Evolutionary conservation across 1,284 basidiomycete species (phyloP), one percentile per base, ranked within the genome.

Genomic region (Xerocomus nothofagi): DNA sequence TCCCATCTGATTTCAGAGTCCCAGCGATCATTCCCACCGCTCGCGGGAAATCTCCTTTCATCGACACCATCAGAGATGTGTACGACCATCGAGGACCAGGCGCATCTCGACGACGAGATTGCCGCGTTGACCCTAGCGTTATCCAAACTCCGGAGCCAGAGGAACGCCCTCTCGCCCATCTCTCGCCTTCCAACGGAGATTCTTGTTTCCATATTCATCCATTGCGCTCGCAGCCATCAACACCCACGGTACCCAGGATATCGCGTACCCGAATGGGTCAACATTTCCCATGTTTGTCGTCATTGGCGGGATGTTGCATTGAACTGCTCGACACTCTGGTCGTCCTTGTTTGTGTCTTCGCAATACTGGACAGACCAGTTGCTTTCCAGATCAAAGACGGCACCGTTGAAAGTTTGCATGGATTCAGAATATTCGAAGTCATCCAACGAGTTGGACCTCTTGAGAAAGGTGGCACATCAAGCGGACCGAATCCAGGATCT

Each of bases 241-340:
- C 38, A 44, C 18, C 23, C 23, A n/a, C 26, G 4, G 17, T 17
- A 5, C 21, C n/a, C 21, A 24, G 11, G 14, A 4, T 10, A 41
- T 32, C 29, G 21, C 20, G 11, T 51, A 47, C 55, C 56, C 39
- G 41, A 41, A 17, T 63, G 53, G 66, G 34, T 65, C 53, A 43
- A 55, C 17, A 53, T 72, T 23, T 67, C 65, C 9, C 59, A 68
- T 42, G 62, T 74, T n/a, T 73, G 63, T 46, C 62, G 55, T 6
- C 61, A 64, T 41, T 75, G 74, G 72, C 63, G 74, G 15, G 51
- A 57, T 1, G 60, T 70, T 18, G 69, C 72, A 5, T 43, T 73
- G 14, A 59, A 47, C n/a, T 65, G 59, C 46, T 57, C 69, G 0
- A 50, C 53, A 11, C 56, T 75, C n/a, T 76, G 74, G 73, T 62